Evolutionary conservation across 768 basidiomycete species (phyloP), one percentile per base, ranked within the genome.

Genomic region (Kockovaella imperatae): DNA sequence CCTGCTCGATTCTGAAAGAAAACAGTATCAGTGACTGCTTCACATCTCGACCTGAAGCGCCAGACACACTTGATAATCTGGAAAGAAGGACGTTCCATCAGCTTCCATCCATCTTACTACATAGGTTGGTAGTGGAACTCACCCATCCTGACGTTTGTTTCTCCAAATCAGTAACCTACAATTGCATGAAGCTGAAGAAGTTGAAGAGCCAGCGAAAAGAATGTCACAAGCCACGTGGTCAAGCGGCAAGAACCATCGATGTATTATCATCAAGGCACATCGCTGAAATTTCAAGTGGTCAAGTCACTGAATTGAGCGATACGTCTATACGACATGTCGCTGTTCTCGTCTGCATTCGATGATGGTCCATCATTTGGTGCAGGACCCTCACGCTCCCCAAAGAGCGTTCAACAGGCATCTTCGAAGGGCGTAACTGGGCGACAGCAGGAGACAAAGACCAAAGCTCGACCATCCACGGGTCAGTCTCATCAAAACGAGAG

Each of bases 1-100:
- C 69, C 69, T 34, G 65, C 67, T 59, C 69, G 60, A 54, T 70
- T 68, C 59, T 70, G 54, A n/a, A n/a, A n/a, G n/a, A n/a, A n/a
- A 26, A 25, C 23, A 42, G 11, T 32, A 17, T 32, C 31, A 32
- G 31, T 32, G 10, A 32, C n/a, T 32, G n/a, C 13, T 23, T 26
- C 21, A 6, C 40, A 28, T 26, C 40, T 25, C 18, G 20, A 25
- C 7, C 20, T 29, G 35, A 10, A 10, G 21, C n/a, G 3, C 18
- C 13, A 25, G 14, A 13, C n/a, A 48, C 24, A 67, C 64, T 57
- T 62, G 60, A 43, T 62, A 62, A 54, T 62, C 64, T 60, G 40
- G 20, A 42, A 23, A 29, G 18, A 23, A n/a, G 8, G 24, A n/a
- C n/a, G n/a, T n/a, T n/a, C n/a, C n/a, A n/a, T 49, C 35, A 45